Evolutionary conservation across 345 rosid species (phyloP).

Genomic region (Gossypium raimondii): DNA sequence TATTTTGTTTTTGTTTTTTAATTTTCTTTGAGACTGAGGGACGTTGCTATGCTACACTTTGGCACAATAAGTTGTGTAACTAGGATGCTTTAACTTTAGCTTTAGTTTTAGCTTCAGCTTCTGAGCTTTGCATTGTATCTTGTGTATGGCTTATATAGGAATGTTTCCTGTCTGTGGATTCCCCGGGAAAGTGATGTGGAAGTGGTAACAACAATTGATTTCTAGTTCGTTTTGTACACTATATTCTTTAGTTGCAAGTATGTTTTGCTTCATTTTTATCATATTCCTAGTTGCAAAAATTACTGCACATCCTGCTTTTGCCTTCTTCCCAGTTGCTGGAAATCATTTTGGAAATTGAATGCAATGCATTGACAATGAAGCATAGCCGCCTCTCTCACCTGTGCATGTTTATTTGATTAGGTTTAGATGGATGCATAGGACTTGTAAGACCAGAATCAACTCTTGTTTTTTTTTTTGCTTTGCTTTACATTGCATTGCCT

Average conservation of each 20-base stretch:
- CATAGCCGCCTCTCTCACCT: background rate
- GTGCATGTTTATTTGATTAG: background rate
- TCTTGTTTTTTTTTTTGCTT: background rate
- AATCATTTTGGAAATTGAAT: background rate
- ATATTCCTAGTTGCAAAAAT: background rate
- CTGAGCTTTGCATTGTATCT: background rate
- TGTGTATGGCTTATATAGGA: background rate
- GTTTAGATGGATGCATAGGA: background rate
- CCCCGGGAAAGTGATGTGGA: background rate
- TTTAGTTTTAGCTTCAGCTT: background rate
- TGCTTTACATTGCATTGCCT: background rate
- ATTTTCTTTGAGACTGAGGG: background rate
- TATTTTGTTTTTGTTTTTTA: background rate
- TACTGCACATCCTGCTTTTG: background rate
- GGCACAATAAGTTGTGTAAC: background rate
- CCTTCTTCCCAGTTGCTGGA: background rate
- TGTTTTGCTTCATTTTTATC: background rate
- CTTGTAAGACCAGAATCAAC: background rate
- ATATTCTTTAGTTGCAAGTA: background rate
- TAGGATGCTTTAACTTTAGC: background rate
- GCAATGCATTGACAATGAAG: background rate
- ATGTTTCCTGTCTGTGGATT: background rate
- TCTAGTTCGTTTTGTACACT: conserved; percentile 2
- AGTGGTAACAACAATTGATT: background rate
- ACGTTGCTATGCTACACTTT: background rate